A percentile compares a stretch with the other conserved stretches of the same genome.
Conservation (phyloP, 83 land plant genomes). For the Diphasiastrum complanatum region DNA sequence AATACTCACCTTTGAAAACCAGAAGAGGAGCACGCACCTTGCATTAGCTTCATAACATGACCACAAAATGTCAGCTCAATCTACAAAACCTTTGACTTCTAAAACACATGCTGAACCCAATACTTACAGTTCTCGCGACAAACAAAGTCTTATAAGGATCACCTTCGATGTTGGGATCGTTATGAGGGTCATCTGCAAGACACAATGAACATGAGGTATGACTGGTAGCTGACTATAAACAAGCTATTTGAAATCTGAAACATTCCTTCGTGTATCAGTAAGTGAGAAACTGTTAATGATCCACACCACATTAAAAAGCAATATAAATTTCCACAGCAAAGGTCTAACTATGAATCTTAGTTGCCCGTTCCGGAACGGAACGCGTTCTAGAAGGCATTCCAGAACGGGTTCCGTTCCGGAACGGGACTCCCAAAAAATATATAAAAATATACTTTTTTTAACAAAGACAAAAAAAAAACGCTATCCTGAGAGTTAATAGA, state of each 20-base stretch:
- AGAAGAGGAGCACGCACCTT: not conserved
- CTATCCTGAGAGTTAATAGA: no score
- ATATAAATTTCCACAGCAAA: constrained; percentile 2
- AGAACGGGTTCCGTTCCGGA: no score
- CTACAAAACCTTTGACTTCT: not conserved
- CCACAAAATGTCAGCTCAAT: not conserved
- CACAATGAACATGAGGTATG: not conserved
- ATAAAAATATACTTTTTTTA: no score
- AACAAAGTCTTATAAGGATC: constrained; percentile 98
- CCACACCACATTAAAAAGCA: not conserved
- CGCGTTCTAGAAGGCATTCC: no score
- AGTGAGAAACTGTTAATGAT: not conserved
- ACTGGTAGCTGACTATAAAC: not conserved
- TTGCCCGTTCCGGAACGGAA: no score
- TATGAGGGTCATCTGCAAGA: constrained; percentile 63
- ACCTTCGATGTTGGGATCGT: constrained; percentile 76
- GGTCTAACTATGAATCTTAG: no score
- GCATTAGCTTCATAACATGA: not conserved
- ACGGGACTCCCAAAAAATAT: no score
- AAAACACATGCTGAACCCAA: not conserved
- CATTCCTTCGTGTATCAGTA: not conserved
- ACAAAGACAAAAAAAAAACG: no score
- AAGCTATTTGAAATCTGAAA: not conserved
- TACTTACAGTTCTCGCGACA: constrained; percentile 82
- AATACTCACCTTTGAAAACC: not conserved